Evolutionary conservation across 2,329 filamentous ascomycete genomes (phyloP).

Genomic region (Trichoderma pleuroti): DNA sequence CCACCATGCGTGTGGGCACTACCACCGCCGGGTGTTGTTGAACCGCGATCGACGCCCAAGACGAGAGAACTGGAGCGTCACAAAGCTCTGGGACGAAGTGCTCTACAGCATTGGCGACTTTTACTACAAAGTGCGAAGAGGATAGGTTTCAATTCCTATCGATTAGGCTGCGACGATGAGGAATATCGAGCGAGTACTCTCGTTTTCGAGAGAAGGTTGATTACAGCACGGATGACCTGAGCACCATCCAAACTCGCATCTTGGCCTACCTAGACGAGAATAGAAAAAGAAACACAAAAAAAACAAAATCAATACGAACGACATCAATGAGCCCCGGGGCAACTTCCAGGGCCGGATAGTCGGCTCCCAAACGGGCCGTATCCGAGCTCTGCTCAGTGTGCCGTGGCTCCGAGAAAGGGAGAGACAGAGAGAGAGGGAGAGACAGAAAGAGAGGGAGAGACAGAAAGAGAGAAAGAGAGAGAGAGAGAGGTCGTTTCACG

Average conservation of each 20-base stretch:
- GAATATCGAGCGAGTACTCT: neutral
- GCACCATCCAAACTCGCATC: conserved; percentile 15
- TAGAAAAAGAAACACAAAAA: neutral
- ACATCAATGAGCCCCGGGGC: neutral
- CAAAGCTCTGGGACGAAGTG: conserved; percentile 40
- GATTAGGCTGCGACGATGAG: too few species aligned
- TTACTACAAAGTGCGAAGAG: conserved; percentile 36
- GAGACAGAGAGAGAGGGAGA: too few species aligned
- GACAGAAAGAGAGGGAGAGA: too few species aligned
- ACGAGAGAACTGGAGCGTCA: conserved; percentile 31
- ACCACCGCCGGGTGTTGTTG: conserved; percentile 22
- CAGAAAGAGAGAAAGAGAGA: too few species aligned
- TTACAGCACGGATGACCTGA: neutral
- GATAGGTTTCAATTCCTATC: conserved; percentile 12
- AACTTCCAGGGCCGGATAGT: neutral
- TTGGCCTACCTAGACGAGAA: neutral
- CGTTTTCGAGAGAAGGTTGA: neutral
- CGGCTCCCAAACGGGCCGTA: conserved; percentile 5
- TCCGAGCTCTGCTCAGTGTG: neutral
- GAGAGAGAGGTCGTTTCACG: too few species aligned
- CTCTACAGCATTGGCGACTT: conserved; percentile 37
- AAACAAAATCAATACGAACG: neutral
- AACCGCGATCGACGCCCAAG: conserved; percentile 17
- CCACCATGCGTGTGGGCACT: conserved; percentile 29
- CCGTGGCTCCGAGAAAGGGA: conserved; percentile 7